Base-by-base conservation (phyloP, 176 grass and related monocot genomes). In the Stipa capillata region DNA sequence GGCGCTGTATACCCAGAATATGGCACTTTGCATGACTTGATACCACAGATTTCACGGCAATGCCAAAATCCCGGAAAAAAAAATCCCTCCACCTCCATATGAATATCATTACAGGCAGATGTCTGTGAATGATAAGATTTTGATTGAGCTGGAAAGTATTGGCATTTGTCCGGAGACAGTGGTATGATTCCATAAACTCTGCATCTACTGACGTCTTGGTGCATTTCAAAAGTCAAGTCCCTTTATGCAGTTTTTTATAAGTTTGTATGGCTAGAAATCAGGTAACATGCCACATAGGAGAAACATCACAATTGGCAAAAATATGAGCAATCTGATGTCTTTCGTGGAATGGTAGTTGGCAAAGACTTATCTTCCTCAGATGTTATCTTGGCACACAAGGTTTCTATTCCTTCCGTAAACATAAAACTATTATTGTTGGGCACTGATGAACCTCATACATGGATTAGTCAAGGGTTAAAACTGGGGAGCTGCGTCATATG, bases 61-160 rank as follows among this genome's bases (percentile, higher is more conserved):
- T 57, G 62, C 63, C 72, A 80, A 62, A 93, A 73, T 40, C 59
- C 60, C 23, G 85, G 55, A 27, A 93, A 53, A 56, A 56, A 62
- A 31, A 67, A 83, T 85, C 52, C 73, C 80, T 81, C 37, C 43
- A 33, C 52, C 87, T 78, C 82, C 87, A 55, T 80, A 83, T 52
- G 88, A 97, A n/a, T 84, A 79, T 68, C 83, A 89, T 25, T 93
- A 89, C 9, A 69, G 72, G 57, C 83, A 89, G 70, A 83, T 97
- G 94, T 89, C 91, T 41, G 32, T 93, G 72, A 79, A 91, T 84
- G 83, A 93, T 65, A 91, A 89, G 68, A 85, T 93, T 66, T 89
- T 93, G 74, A 76, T 97, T 68, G 94, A 97, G 72, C 81, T 97
- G 42, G 86, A 93, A 70, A 97, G 90, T 82, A 91, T 97, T 59